Conservation (phyloP, 345 rosid genomes). For the Eucalyptus fibrosa region DNA sequence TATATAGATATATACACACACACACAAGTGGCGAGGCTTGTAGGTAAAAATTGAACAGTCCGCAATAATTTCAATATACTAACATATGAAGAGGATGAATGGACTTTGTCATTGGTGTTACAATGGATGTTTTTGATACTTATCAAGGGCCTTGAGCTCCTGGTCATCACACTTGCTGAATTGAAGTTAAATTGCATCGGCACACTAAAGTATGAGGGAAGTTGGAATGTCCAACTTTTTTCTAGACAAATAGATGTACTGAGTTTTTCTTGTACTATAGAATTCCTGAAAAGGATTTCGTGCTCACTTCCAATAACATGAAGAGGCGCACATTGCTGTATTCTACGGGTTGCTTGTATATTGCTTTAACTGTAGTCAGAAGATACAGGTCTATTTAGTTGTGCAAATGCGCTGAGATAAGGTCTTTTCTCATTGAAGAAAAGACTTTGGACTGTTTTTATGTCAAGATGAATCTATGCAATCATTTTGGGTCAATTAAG, state of each 20-base stretch:
- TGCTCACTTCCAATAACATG: rapidly evolving
- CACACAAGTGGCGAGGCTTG: neutral
- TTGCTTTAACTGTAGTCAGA: neutral
- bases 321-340: neutral
- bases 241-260: neutral
- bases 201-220: neutral
- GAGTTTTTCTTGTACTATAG: neutral
- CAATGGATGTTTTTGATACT: neutral
- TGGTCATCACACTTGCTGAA: neutral
- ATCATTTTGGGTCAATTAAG: neutral
- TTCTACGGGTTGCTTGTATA: neutral
- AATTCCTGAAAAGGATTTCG: rapidly evolving
- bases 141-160: neutral
- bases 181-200: neutral
- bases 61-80: neutral
- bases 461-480: neutral
- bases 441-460: too few relatives aligned
- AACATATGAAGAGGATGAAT: neutral
- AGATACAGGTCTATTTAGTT: neutral
- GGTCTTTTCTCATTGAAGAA: neutral
- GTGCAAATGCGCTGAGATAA: neutral
- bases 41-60: neutral
- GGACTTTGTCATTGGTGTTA: neutral
- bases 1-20: too few relatives aligned
- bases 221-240: neutral